phyloP scores from a whole-genome alignment of 2,329 filamentous ascomycete genomes.

The Epichloe uncinata region DNA sequence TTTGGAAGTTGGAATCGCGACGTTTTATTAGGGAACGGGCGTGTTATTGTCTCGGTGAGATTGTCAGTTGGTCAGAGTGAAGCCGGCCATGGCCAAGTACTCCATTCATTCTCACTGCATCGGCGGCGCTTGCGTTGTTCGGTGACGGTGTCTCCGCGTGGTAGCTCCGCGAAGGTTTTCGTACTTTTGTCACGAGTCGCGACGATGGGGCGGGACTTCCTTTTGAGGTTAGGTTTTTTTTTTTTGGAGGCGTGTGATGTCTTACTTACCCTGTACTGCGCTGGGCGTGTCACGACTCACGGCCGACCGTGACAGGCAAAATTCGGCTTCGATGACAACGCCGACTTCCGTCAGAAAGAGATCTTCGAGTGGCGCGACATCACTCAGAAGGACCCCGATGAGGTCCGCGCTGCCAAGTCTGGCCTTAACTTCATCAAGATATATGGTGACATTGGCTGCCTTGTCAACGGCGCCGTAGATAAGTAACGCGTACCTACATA shows the following conservation, averaged over 20 bases:
- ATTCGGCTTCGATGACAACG: slow-evolving; percentile 98
- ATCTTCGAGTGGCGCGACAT: slow-evolving; percentile 88
- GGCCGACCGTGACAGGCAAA: too few relatives aligned
- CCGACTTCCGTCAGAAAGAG: slow-evolving; percentile 95
- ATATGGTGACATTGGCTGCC: slow-evolving; percentile 96
- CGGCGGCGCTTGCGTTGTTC: too few relatives aligned
- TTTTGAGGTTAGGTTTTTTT: neutral
- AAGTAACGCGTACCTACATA: too few relatives aligned
- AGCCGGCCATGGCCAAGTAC: too few relatives aligned
- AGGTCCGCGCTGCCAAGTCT: slow-evolving; percentile 90
- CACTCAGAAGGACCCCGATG: slow-evolving; percentile 91
- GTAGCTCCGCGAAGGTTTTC: slow-evolving; percentile 14
- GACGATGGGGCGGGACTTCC: slow-evolving; percentile 5
- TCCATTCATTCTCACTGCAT: too few relatives aligned
- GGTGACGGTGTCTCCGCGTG: slow-evolving; percentile 9
- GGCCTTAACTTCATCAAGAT: slow-evolving; percentile 99
- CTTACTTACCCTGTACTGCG: too few relatives aligned
- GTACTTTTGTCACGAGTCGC: neutral
- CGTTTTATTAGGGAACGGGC: too few relatives aligned
- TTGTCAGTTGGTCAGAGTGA: too few relatives aligned
- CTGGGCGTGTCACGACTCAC: too few relatives aligned
- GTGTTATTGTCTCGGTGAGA: too few relatives aligned
- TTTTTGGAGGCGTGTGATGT: too few relatives aligned
- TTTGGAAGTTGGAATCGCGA: too few relatives aligned
- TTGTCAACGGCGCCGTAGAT: slow-evolving; percentile 98